phyloP scores from a whole-genome alignment of 345 rosid species.

The Abelmoschus esculentus region DNA sequence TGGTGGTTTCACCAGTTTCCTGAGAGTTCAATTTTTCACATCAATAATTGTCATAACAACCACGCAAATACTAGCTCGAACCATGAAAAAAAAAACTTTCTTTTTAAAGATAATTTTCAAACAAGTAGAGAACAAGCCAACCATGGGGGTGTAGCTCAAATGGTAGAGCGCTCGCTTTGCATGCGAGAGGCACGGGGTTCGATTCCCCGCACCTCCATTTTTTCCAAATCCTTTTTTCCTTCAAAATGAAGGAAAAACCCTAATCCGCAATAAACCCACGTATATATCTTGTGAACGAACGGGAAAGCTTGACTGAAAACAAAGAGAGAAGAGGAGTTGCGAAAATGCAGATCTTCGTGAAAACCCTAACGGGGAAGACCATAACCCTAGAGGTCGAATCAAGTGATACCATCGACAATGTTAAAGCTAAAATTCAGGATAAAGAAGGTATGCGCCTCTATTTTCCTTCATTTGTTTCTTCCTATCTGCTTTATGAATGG shows the following conservation, averaged over 20 bases:
- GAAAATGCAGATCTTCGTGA: constrained; percentile 65
- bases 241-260: background rate
- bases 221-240: too few relatives aligned
- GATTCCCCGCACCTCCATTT: constrained; percentile 81
- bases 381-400: constrained; percentile 62
- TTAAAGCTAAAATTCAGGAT: constrained; percentile 69
- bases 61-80: background rate
- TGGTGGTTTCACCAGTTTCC: background rate
- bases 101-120: too few relatives aligned
- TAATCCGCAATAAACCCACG: background rate
- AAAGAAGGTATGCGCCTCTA: constrained; percentile 36
- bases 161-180: constrained; percentile 95
- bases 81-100: background rate
- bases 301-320: background rate
- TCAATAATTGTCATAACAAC: background rate
- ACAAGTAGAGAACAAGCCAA: too few relatives aligned
- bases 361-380: constrained; percentile 62
- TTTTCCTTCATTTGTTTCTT: background rate
- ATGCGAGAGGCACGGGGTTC: constrained; percentile 86
- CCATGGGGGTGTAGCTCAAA: constrained; percentile 62
- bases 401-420: constrained; percentile 66
- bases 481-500: background rate
- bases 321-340: background rate
- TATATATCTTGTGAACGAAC: background rate
- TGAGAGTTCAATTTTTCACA: background rate